Base-by-base conservation (phyloP, 352 stramenopile species). In the Globisporangium paddicum region DNA sequence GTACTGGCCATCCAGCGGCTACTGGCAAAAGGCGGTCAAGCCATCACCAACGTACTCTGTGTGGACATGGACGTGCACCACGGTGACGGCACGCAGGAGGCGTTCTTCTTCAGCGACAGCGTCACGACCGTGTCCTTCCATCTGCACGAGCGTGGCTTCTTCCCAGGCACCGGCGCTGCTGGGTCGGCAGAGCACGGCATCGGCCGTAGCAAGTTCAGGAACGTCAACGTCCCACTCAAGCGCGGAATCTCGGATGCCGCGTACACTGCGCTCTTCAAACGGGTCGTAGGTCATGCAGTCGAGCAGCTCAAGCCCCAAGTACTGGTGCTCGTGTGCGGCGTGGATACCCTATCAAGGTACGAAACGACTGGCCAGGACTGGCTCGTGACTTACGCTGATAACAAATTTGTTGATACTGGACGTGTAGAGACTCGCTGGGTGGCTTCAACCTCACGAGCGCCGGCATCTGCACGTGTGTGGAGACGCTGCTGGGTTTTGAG, bases 31-130 rank as follows among this genome's bases (percentile, higher is more conserved):
- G 18, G 32, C 21, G 14, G 58, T 1, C 28, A 4, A 16, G 16
- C 16, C 14, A 13, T 74, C 23, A 60, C 65, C 10, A 60, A 64
- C 11, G 73, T 89, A 14, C 62, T 87, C 10, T 75, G 69, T 9
- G 38, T 89, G 5, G 79, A 89, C 40, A 80, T 89, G 11, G 76
- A 87, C 54, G 69, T 89, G 0, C 79, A 89, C 49, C 76, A 89
- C 55, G 76, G 79, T 37, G 76, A 89, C 45, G 79, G 79, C 28
- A 66, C 73, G 4, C 72, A 89, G 34, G 69, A 77, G 57, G 79
- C 76, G 0, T 87, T 87, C 55, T 86, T 75, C 66, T 75, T 75
- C 48, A 85, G 66, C 18, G 37, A 65, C 21, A 70, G 68, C 34
- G 74, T 82, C 19, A 79, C 71, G 7, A 86, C 75, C 1, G 28